phyloP scores from a whole-genome alignment of 345 rosid genomes.

The Psidium friedrichsthalianum region DNA sequence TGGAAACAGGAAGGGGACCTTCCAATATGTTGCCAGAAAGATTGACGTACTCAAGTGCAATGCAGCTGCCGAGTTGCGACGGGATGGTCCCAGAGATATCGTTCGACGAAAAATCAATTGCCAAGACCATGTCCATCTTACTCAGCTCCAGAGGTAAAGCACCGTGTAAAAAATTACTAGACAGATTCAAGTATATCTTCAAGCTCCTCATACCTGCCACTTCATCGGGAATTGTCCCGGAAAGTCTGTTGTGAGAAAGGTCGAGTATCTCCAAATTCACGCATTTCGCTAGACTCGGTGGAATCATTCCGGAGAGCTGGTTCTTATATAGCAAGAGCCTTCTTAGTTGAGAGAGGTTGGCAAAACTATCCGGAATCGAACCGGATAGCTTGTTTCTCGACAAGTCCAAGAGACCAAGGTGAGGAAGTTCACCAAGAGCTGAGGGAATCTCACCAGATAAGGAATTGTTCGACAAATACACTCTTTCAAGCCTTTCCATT shows the following conservation, averaged over 20 bases:
- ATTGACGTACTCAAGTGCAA: conserved; percentile 77
- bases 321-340: conserved; percentile 49
- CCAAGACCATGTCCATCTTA: conserved; percentile 94
- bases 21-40: conserved; percentile 49
- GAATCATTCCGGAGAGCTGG: conserved; percentile 62
- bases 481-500: conserved; percentile 63
- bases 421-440: conserved; percentile 58
- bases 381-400: conserved; percentile 80
- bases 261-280: conserved; percentile 77
- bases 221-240: conserved; percentile 54
- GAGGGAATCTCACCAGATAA: conserved; percentile 67
- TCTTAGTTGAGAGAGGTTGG: conserved; percentile 66
- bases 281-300: conserved; percentile 59
- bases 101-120: conserved; percentile 77
- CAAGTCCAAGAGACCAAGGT: conserved; percentile 73
- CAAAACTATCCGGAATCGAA: conserved; percentile 64
- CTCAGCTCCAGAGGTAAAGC: conserved; percentile 64
- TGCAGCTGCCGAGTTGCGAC: conserved; percentile 70
- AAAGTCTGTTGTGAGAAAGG: conserved; percentile 60
- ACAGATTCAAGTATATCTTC: conserved; percentile 80
- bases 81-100: conserved; percentile 59
- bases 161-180: conserved; percentile 63
- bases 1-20: conserved; percentile 52
- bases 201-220: conserved; percentile 65
- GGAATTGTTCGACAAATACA: conserved; percentile 61